These are phyloP conservation scores for Thinopyrum elongatum DNA, from an alignment of 176 grass and related monocot species.

Conservation along the genomic window DNA sequence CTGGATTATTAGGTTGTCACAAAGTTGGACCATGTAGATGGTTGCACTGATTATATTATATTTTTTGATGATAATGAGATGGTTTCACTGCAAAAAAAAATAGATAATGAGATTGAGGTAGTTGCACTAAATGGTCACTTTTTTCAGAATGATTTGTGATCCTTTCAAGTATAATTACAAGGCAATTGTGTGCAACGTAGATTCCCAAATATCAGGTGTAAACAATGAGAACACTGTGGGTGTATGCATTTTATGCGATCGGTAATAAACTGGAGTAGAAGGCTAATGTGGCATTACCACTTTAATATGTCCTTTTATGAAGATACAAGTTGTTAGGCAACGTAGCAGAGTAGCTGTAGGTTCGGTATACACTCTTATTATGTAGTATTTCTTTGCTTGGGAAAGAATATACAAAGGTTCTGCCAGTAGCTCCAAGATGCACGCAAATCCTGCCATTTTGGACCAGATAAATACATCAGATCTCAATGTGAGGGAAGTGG, in stretches of 20 bases:
- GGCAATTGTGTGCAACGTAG: background rate
- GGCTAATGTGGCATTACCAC: constrained; percentile 47
- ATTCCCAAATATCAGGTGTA: background rate
- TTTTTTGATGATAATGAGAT: background rate
- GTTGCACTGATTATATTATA: background rate
- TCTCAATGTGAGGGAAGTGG: background rate
- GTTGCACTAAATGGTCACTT: background rate
- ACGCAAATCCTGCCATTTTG: constrained; percentile 84
- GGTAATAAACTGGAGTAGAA: constrained; percentile 19
- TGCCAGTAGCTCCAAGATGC: constrained; percentile 87
- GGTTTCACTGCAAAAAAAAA: too few relatives aligned
- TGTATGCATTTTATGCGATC: background rate
- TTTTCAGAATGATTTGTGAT: background rate
- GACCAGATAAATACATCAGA: constrained; percentile 20
- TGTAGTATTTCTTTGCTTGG: constrained; percentile 82
- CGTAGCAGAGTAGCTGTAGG: constrained; percentile 73
- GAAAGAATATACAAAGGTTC: constrained; percentile 96
- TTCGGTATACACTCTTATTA: constrained; percentile 80
- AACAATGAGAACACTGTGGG: background rate
- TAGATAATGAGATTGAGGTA: background rate
- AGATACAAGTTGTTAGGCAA: constrained; percentile 79
- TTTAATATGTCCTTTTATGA: constrained; percentile 58
- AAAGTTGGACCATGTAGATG: background rate
- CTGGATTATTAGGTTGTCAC: background rate
- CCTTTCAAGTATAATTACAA: background rate